phyloP scores from a whole-genome alignment of 345 rosid genomes.

The Gossypium longicalyx region DNA sequence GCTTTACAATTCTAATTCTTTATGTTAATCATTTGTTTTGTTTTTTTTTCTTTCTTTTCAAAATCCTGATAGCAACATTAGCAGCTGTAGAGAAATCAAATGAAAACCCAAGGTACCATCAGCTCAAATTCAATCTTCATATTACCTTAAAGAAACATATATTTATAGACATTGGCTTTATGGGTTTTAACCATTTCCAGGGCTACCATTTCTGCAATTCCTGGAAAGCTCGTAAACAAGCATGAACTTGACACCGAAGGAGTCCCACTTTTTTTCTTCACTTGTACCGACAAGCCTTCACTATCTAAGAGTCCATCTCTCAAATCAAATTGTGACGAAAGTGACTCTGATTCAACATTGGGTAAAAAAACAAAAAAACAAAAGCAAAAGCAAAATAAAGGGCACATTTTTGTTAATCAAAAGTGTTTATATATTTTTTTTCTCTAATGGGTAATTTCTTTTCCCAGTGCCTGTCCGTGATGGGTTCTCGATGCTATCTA shows the following conservation, averaged over 20 bases:
- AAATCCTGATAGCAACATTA: slow-evolving; percentile 19
- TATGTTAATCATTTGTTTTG: background rate
- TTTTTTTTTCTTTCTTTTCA: background rate
- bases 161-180: background rate
- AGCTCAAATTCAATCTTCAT: background rate
- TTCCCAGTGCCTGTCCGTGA: slow-evolving; percentile 12
- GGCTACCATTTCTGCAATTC: slow-evolving; percentile 15
- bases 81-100: slow-evolving; percentile 16
- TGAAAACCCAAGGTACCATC: slow-evolving; percentile 25
- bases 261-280: slow-evolving; percentile 12
- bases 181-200: slow-evolving; percentile 17
- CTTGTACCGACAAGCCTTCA: background rate
- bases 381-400: too few relatives aligned
- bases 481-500: slow-evolving; percentile 1
- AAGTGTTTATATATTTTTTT: background rate
- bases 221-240: slow-evolving; percentile 6
- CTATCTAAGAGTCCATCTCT: background rate
- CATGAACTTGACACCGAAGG: slow-evolving; percentile 14
- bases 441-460: background rate
- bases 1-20: background rate
- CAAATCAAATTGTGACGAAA: slow-evolving; percentile 7
- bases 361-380: background rate
- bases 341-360: slow-evolving; percentile 1
- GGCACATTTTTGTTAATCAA: background rate
- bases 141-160: too few relatives aligned